phyloP scores from a whole-genome alignment of 2,329 filamentous ascomycete species.

The Hypoxylon sp. region DNA sequence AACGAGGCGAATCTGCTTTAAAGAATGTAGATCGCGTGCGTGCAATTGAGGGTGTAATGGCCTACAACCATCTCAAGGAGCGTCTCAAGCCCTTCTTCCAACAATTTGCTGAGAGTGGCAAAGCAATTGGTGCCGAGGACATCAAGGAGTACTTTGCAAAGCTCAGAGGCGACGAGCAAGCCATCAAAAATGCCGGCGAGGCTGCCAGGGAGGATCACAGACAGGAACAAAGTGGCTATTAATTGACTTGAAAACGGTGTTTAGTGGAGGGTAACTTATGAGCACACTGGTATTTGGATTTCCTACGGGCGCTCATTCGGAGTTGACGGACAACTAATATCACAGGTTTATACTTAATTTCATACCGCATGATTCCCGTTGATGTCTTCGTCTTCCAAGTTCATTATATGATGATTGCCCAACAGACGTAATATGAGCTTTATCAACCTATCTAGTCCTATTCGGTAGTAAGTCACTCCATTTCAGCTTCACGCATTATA shows the following conservation, averaged over 20 bases:
- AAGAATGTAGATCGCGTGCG: slow-evolving; percentile 92
- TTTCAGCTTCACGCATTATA: background rate
- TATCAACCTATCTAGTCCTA: slow-evolving; percentile 1
- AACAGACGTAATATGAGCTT: background rate
- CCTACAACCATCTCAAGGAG: slow-evolving; percentile 96
- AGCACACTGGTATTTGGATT: slow-evolving; percentile 6
- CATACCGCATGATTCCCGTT: slow-evolving; percentile 16
- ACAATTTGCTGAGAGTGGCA: slow-evolving; percentile 92
- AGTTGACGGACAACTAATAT: slow-evolving; percentile 24
- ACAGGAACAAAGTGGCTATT: slow-evolving; percentile 70
- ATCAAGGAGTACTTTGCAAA: slow-evolving; percentile 98
- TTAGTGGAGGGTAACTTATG: background rate
- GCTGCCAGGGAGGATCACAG: slow-evolving; percentile 63
- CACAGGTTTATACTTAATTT: slow-evolving; percentile 30
- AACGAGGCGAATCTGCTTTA: slow-evolving; percentile 92
- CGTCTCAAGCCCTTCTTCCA: slow-evolving; percentile 95
- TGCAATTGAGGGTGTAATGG: slow-evolving; percentile 97
- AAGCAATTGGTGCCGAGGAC: slow-evolving; percentile 91
- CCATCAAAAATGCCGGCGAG: slow-evolving; percentile 74
- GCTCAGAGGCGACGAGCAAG: slow-evolving; percentile 87
- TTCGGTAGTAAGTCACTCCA: slow-evolving; percentile 5
- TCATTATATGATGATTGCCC: background rate
- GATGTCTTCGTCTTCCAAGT: background rate
- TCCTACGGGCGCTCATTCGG: slow-evolving; percentile 10
- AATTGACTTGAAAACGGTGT: slow-evolving; percentile 26